Conservation (phyloP, 495 filamentous ascomycete species). For the Lophiotrema nucula region DNA sequence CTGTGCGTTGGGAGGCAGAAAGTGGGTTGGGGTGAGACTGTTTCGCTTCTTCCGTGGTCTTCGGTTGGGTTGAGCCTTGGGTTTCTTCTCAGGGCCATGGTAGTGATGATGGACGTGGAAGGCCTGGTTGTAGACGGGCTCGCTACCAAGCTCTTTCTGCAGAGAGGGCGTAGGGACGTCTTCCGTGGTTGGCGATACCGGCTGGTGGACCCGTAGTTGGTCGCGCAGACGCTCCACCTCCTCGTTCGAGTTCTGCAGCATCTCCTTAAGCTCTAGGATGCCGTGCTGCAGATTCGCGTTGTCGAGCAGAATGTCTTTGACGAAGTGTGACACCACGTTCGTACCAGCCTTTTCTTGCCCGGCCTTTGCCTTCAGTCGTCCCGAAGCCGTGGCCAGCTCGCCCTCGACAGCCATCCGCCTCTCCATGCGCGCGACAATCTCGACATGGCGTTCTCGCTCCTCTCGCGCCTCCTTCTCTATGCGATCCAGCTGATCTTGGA, state of each 20-base stretch:
- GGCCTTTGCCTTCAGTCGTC: slow-evolving; percentile 63
- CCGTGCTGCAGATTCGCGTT: slow-evolving; percentile 90
- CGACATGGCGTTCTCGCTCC: slow-evolving; percentile 78
- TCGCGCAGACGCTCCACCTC: slow-evolving; percentile 85
- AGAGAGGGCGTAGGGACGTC: slow-evolving; percentile 49
- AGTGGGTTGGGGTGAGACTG: slow-evolving; percentile 55
- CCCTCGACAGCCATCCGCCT: slow-evolving; percentile 65
- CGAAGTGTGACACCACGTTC: slow-evolving; percentile 83
- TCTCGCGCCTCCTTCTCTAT: slow-evolving; percentile 83
- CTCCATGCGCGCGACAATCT: slow-evolving; percentile 78
- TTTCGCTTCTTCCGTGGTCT: slow-evolving; percentile 71
- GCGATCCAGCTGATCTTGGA: slow-evolving; percentile 83
- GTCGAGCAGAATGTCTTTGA: slow-evolving; percentile 91
- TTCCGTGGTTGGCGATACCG: slow-evolving; percentile 48
- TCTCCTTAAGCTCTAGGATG: slow-evolving; percentile 84
- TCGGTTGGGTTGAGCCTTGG: slow-evolving; percentile 51
- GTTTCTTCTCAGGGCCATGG: slow-evolving; percentile 57
- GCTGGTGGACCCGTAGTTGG: slow-evolving; percentile 78
- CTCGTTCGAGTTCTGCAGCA: slow-evolving; percentile 90
- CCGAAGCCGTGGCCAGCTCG: slow-evolving; percentile 72
- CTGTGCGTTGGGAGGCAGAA: slow-evolving; percentile 54
- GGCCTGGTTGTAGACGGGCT: slow-evolving; percentile 58
- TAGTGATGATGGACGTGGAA: slow-evolving; percentile 93
- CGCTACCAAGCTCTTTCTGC: slow-evolving; percentile 60
- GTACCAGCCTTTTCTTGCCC: slow-evolving; percentile 54